Evolutionary conservation across 176 grass and related monocot species (phyloP).

Genomic region (Neostapfia colusana): DNA sequence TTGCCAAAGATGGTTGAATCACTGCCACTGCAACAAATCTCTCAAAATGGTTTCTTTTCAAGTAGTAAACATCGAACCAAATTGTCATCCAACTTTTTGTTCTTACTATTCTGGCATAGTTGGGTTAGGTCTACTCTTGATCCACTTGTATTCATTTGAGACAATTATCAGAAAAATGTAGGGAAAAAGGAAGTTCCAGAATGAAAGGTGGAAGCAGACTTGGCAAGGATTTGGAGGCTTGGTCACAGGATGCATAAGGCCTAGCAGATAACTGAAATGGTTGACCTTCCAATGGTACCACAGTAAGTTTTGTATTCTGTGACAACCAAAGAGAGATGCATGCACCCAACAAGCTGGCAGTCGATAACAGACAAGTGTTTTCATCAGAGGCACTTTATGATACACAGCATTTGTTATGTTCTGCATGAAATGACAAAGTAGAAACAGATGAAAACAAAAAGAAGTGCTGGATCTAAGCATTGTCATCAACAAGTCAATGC

Average conservation of each 20-base stretch:
- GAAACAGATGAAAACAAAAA: slow-evolving; percentile 38
- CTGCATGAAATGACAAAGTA: slow-evolving; percentile 37
- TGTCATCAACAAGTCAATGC: slow-evolving; percentile 25
- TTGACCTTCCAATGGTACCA: slow-evolving; percentile 9
- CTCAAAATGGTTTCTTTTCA: slow-evolving; percentile 12
- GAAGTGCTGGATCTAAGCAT: slow-evolving; percentile 26
- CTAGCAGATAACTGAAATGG: slow-evolving; percentile 29
- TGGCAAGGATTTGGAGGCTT: slow-evolving; percentile 26
- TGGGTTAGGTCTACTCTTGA: background rate
- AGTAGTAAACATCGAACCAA: background rate
- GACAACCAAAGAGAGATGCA: slow-evolving; percentile 16
- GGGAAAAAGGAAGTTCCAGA: background rate
- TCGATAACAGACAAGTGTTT: slow-evolving; percentile 31
- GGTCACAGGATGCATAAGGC: slow-evolving; percentile 12
- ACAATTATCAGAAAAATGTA: background rate
- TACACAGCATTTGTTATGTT: slow-evolving; percentile 21
- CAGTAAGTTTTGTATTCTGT: slow-evolving; percentile 12
- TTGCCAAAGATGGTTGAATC: slow-evolving; percentile 5
- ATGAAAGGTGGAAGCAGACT: slow-evolving; percentile 9
- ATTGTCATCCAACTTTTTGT: slow-evolving; percentile 14
- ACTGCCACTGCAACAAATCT: background rate
- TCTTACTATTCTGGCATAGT: slow-evolving; percentile 25
- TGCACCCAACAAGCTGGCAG: background rate
- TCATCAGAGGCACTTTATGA: slow-evolving; percentile 41
- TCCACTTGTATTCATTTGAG: background rate